Evolutionary conservation across 2,329 filamentous ascomycete genomes (phyloP), one percentile per base, ranked within the genome.

Genomic region (Bertia moriformis): DNA sequence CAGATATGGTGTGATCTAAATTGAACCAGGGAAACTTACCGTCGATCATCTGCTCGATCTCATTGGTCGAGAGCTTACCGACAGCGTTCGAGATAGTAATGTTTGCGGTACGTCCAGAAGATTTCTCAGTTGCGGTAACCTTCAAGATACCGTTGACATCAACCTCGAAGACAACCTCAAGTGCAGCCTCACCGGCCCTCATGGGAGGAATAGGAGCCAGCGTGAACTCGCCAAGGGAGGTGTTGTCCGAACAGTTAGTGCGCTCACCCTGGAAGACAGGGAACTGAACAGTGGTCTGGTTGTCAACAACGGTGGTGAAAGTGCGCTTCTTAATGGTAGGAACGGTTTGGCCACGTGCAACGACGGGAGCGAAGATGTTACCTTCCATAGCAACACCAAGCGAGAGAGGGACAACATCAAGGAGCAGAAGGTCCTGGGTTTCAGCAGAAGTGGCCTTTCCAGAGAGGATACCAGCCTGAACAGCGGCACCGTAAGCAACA

Each of bases 121-220:
- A 89, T 80, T 98, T 98, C 78, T 98, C 91, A 37, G 89, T 95
- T 50, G 91, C 91, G 46, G 89, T 96, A 56, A 96, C 91, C 80
- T 98, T 98, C 50, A 98, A 81, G 62, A 95, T 94, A 81, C 91
- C 91, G 73, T 98, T 98, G 75, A 95, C 91, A 53, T 98, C 91
- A 58, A 98, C 91, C 71, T 98, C 91, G 67, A 98, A 96, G 62
- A 96, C 87, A 52, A 89, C 84, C 69, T 98, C 91, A 36, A 98
- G 83, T 49, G 93, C 88, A 51, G 91, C 84, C 61, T 98, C 91
- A 61, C 91, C 89, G 56, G 91, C 89, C 56, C 80, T 81, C 86
- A 95, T 65, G 70, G 88, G 64, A 72, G 89, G 74, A 48, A 80
- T 80, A 36, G 89, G 91, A 51, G 87, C 83, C 46, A 98, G 72